A percentile compares a stretch with the other conserved stretches of the same genome.
These are phyloP conservation scores for Pythium chondricola DNA, from an alignment of 352 stramenopile species.

Conservation along the genomic window DNA sequence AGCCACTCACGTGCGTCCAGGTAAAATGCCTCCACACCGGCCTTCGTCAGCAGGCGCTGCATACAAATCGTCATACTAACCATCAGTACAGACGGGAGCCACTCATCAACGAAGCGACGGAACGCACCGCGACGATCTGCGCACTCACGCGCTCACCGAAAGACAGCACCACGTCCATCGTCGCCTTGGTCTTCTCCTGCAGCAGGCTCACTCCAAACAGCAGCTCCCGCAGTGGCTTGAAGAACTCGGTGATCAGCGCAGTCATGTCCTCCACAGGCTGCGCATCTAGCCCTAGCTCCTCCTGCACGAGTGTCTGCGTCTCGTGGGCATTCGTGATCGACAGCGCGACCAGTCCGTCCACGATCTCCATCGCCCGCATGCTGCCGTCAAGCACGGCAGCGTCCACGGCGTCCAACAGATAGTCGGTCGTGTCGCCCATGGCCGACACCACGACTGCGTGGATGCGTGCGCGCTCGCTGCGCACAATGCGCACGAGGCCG, in stretches of 20 bases:
- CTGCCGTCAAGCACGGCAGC: constrained; percentile 50
- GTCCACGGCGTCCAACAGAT: constrained; percentile 56
- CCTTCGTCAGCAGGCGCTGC: constrained; percentile 37
- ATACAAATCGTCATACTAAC: not conserved
- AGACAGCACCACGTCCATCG: constrained; percentile 69
- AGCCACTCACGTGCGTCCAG: constrained; percentile 71
- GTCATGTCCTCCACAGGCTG: constrained; percentile 48
- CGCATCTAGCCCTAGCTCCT: constrained; percentile 9
- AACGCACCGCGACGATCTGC: constrained; percentile 53
- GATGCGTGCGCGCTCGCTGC: constrained; percentile 45
- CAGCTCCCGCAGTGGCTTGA: constrained; percentile 70
- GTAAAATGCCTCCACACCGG: constrained; percentile 55
- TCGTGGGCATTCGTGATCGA: constrained; percentile 66
- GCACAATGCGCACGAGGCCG: constrained; percentile 59
- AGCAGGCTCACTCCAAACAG: constrained; percentile 71
- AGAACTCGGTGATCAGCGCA: constrained; percentile 42
- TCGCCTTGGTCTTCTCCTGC: constrained; percentile 62
- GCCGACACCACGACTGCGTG: constrained; percentile 71
- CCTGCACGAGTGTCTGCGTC: constrained; percentile 38
- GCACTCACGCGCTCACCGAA: constrained; percentile 77
- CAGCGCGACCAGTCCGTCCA: constrained; percentile 53
- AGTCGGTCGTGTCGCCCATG: constrained; percentile 78
- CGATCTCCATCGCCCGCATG: constrained; percentile 30
- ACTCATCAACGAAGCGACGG: not conserved
- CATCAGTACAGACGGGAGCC: not conserved